Evolutionary conservation across 371 early-diverging fungal genomes (phyloP).

Genomic region (Syncephalis plumigaleata): DNA sequence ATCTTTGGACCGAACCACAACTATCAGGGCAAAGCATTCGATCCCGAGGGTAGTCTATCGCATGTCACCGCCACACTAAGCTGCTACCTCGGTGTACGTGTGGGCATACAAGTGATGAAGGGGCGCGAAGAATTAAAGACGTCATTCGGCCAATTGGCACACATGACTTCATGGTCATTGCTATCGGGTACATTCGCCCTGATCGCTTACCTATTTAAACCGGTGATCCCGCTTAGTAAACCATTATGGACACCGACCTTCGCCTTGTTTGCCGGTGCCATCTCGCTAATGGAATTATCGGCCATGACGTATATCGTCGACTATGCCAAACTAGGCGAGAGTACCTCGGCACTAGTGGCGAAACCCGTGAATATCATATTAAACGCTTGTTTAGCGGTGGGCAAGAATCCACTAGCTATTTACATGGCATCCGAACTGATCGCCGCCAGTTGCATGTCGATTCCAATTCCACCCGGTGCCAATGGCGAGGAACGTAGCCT

Average conservation of each 20-base stretch:
- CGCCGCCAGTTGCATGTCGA: constrained; percentile 8
- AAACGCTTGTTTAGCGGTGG: constrained; percentile 9
- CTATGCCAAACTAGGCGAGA: not conserved
- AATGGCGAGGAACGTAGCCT: constrained; percentile 5
- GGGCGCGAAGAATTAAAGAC: constrained; percentile 3
- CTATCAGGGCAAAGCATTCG: constrained; percentile 17
- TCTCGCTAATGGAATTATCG: constrained; percentile 12
- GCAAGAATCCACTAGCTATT: constrained; percentile 17
- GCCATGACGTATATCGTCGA: constrained; percentile 14
- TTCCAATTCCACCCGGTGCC: constrained; percentile 4
- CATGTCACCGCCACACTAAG: constrained; percentile 19
- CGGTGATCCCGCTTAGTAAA: constrained; percentile 22
- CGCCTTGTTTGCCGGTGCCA: constrained; percentile 13
- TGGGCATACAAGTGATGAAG: constrained; percentile 16
- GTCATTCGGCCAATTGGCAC: not conserved
- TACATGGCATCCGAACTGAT: constrained; percentile 16
- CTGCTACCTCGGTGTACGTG: constrained; percentile 19
- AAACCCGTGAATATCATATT: constrained; percentile 40
- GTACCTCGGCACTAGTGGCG: constrained; percentile 22
- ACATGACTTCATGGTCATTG: constrained; percentile 10
- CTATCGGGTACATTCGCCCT: constrained; percentile 5
- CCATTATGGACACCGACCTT: constrained; percentile 28
- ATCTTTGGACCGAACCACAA: constrained; percentile 19
- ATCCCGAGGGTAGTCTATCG: constrained; percentile 26
- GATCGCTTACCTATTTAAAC: constrained; percentile 11